Conservation (phyloP, 441 rosid species). For the Populus hybrid region DNA sequence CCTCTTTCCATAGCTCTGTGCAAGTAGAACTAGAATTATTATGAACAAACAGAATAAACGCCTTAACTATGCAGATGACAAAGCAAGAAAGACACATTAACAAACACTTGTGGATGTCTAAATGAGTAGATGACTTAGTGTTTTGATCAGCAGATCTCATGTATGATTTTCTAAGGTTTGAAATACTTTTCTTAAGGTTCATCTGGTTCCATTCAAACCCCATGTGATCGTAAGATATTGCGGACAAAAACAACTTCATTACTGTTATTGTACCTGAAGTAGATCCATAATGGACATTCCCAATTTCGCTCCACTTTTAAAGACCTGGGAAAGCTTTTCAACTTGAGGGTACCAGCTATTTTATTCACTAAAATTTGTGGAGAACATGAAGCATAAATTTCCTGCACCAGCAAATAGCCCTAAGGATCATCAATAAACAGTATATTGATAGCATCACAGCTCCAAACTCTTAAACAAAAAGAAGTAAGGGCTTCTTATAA, state of each 20-base stretch:
- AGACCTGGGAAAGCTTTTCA: slow-evolving; percentile 50
- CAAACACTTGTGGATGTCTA: neutral
- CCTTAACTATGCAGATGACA: no score
- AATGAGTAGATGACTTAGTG: neutral
- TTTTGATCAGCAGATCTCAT: no score
- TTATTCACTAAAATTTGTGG: slow-evolving; percentile 45
- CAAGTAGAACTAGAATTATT: no score
- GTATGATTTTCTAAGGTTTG: no score
- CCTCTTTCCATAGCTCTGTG: neutral
- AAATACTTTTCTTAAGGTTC: neutral
- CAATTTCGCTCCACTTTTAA: slow-evolving; percentile 59
- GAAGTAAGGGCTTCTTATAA: neutral
- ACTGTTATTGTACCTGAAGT: slow-evolving; percentile 40
- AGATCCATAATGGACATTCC: slow-evolving; percentile 44
- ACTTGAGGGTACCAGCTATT: slow-evolving; percentile 48
- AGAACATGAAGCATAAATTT: slow-evolving; percentile 44
- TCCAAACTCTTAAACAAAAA: neutral
- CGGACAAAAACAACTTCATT: neutral
- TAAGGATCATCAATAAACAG: neutral
- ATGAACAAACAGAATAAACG: no score
- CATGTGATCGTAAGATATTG: neutral
- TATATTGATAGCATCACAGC: neutral
- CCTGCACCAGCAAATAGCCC: slow-evolving; percentile 35
- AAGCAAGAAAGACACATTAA: no score
- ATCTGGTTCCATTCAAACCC: neutral